Conservation (phyloP, 2,329 filamentous ascomycete species). For the Stagonosporopsis rhizophila region DNA sequence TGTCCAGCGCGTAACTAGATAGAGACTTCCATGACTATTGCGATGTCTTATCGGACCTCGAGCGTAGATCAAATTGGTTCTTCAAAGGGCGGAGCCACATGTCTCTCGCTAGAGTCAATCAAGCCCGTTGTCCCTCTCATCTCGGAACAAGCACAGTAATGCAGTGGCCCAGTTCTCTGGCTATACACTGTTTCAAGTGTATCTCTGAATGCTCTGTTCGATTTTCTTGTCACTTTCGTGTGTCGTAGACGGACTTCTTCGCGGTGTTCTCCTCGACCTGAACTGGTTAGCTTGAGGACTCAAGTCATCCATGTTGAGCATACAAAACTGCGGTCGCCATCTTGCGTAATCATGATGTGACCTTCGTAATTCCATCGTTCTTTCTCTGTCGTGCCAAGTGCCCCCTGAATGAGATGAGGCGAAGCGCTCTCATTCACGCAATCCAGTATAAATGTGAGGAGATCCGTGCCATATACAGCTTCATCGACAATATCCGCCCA, state of each 20-base stretch:
- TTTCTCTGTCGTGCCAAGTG: neutral
- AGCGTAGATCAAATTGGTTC: too few species aligned
- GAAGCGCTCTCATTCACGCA: conserved; percentile 27
- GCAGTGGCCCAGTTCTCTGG: too few species aligned
- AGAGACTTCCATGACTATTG: too few species aligned
- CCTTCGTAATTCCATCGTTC: conserved; percentile 24
- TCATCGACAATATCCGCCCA: conserved; percentile 41
- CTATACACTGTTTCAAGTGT: too few species aligned
- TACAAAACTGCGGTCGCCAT: conserved; percentile 28
- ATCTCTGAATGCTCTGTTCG: too few species aligned
- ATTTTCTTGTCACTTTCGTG: neutral
- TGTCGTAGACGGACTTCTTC: conserved; percentile 10
- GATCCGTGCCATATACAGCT: conserved; percentile 27
- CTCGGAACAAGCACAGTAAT: too few species aligned
- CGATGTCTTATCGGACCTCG: too few species aligned
- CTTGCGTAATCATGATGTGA: conserved; percentile 3
- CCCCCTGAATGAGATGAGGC: neutral
- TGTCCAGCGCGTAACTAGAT: neutral
- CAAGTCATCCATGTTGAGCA: neutral
- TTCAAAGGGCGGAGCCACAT: too few species aligned
- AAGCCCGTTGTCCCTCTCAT: too few species aligned
- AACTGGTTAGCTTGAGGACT: neutral
- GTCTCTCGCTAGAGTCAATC: too few species aligned
- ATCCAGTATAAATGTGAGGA: conserved; percentile 27
- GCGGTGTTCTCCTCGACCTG: neutral